Evolutionary conservation across 1,284 basidiomycete species (phyloP), one percentile per base, ranked within the genome.

Genomic region (Anthracocystis panici-leucophaei): DNA sequence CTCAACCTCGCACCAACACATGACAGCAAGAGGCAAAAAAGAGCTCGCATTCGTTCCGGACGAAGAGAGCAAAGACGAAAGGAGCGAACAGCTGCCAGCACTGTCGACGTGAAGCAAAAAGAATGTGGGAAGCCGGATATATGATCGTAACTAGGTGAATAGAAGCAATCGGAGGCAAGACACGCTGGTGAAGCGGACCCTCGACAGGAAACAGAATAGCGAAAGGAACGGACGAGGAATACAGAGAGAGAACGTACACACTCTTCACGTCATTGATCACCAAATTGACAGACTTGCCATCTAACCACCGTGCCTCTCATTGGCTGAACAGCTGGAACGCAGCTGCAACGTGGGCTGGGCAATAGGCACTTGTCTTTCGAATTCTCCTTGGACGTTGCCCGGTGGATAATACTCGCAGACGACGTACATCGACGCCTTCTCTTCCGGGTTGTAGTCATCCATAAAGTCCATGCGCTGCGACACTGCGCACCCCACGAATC

Each of bases 371-470:
- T 68, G 62, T 3, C 42, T 20, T 0, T 65, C 65, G 23, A 65
- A 61, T 12, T 62, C 49, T 4, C 62, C 65, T 20, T 40, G 27
- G 29, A 72, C 53, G 46, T 76, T 72, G 42, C 74, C 74, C 10
- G 69, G 50, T 5, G 74, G 74, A 40, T 65, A 76, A 59, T 76
- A 76, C 44, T 66, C 65, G 63, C 74, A 76, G 23, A 72, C 69
- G 33, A 72, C 52, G 25, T 69, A 76, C 61, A 72, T 65, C 6
- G 57, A 60, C 1, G 62, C 54, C 33, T 48, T 40, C 0, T 46
- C 50, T 18, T 51, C 35, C 8, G 46, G 31, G 10, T 20, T 51
- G 51, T 57, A 61, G 31, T 51, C 55, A 7, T 65, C 49, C 62
- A 57, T 49, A 18, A 76, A 68, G 29, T 57, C 44, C 31, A 60